Conservation (phyloP, 495 filamentous ascomycete species). For the Schizothecium vesticola region DNA sequence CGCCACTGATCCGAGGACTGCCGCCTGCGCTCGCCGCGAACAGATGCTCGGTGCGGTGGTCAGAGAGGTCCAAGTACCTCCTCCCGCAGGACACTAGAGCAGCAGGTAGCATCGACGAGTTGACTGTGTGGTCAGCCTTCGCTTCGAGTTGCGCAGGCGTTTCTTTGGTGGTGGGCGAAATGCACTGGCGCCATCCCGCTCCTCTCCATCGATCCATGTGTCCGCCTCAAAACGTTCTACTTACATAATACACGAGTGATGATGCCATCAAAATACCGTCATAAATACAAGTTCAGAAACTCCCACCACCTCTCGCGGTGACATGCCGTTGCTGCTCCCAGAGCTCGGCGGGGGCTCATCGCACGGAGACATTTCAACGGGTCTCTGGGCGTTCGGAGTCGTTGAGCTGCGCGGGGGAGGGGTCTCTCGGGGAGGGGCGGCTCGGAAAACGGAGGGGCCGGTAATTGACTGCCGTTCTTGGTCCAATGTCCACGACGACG, state of each 20-base stretch:
- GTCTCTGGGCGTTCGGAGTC: not conserved
- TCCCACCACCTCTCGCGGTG: no score
- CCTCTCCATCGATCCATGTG: not conserved
- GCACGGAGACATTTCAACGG: not conserved
- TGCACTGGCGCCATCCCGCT: not conserved
- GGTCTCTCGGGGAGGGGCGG: not conserved
- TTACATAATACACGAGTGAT: not conserved
- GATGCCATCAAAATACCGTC: not conserved
- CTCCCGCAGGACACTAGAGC: not conserved
- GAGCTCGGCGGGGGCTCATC: no score
- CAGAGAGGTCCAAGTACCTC: not conserved
- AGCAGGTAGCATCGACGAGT: no score
- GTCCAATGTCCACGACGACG: not conserved
- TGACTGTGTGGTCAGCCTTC: not conserved
- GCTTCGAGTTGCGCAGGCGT: not conserved
- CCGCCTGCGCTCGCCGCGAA: not conserved
- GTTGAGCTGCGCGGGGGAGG: not conserved
- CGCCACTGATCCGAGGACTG: not conserved
- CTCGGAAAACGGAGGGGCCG: no score
- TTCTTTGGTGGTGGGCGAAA: not conserved
- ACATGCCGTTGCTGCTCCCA: not conserved
- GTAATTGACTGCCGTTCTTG: not conserved
- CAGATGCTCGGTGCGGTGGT: not conserved
- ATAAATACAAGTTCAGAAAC: not conserved
- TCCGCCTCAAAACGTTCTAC: not conserved